Evolutionary conservation across 257 asterid species (phyloP), one percentile per base, ranked within the genome.

Genomic region (Przewalskia tangutica): DNA sequence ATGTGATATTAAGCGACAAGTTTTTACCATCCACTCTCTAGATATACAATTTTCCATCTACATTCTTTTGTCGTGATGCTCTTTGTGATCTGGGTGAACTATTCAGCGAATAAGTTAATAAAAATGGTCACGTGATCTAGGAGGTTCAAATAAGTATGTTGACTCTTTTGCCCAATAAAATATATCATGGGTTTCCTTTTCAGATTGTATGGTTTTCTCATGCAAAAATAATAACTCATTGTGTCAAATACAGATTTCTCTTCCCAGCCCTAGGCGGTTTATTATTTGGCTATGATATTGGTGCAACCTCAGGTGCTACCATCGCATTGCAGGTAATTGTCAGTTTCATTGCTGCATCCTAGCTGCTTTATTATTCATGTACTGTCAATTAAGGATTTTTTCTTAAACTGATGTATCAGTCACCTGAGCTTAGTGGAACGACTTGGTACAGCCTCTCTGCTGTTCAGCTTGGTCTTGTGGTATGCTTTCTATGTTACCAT

Each of bases 291-390:
- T 95, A 95, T 82, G 98, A 95, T 88, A 95, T 94, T 23, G 99
- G 98, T 82, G 99, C 99, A 55, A 95, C 99, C 77, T 95, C 99
- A 51, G 98, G 99, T 83, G 99, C 99, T 79, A 89, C 94, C 8
- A 84, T 95, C 88, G 91, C 98, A 48, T 87, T 95, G 91, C 96
- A 88, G 97, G 99, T 95, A 87, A 46, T 77, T 85, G 58, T 78
- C 5, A 13, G n/a, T 73, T 32, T 36, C 54, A n/a, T 16, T 79
- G 73, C 56, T 63, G 40, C 58, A 38, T 77, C 67, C 59, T 13
- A 54, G 55, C 48, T 14, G 40, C 76, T 5, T 77, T 85, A 55
- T 23, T 40, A 27, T 65, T 79, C 7, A 5, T 83, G 38, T 14
- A 23, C 71, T 16, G 2, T 56, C 63, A 14, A 55, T 32, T 36